phyloP scores from a whole-genome alignment of 2,329 filamentous ascomycete species.

The Neopestalotiopsis sp. region DNA sequence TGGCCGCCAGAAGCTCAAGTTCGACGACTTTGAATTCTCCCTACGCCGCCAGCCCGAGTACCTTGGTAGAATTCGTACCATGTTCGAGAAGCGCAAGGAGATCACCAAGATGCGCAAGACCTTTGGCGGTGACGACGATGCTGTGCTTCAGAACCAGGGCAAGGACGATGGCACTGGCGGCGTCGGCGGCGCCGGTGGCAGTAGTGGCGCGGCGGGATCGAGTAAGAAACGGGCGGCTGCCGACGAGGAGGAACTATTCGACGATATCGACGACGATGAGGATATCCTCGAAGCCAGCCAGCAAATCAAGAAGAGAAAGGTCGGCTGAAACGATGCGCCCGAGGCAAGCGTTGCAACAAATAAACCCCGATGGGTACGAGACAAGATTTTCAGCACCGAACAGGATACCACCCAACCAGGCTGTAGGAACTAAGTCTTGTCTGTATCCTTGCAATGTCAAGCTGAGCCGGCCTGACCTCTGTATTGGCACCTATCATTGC shows the following conservation, averaged over 20 bases:
- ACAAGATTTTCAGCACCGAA: background rate
- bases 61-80: conserved; percentile 86
- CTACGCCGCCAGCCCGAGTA: conserved; percentile 84
- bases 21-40: conserved; percentile 96
- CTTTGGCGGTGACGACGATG: conserved; percentile 71
- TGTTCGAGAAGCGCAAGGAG: conserved; percentile 85
- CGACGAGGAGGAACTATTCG: conserved; percentile 37
- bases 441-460: too few relatives aligned
- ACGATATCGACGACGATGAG: conserved; percentile 26
- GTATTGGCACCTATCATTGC: too few relatives aligned
- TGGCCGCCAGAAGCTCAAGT: conserved; percentile 94
- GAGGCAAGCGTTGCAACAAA: background rate
- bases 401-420: background rate
- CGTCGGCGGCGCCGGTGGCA: conserved; percentile 15
- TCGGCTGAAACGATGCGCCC: background rate
- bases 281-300: conserved; percentile 21
- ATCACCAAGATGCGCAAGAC: conserved; percentile 83
- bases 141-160: conserved; percentile 44
- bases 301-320: conserved; percentile 21
- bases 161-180: conserved; percentile 21
- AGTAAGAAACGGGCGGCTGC: conserved; percentile 16
- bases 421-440: too few relatives aligned
- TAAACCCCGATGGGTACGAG: background rate
- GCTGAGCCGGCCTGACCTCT: too few relatives aligned
- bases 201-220: conserved; percentile 24